phyloP scores from a whole-genome alignment of 352 stramenopile species.

The Globisporangium nagaii region DNA sequence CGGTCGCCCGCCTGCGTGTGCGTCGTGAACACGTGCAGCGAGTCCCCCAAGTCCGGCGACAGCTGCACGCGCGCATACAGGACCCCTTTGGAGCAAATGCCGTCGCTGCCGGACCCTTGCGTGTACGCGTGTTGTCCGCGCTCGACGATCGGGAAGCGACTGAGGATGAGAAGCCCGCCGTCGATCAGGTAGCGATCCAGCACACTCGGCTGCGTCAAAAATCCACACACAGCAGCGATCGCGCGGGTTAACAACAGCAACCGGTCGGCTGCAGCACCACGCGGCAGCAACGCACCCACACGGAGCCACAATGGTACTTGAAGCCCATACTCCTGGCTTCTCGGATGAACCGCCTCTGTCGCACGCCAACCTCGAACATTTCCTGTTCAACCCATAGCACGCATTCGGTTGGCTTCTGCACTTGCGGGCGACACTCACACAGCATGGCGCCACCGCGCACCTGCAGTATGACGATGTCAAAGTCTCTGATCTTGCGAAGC shows the following conservation, averaged over 20 bases:
- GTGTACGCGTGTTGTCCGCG: constrained; percentile 55
- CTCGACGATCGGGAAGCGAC: constrained; percentile 74
- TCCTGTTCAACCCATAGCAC: constrained; percentile 29
- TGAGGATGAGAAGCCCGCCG: constrained; percentile 76
- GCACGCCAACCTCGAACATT: constrained; percentile 69
- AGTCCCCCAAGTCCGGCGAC: constrained; percentile 58
- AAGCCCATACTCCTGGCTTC: constrained; percentile 57
- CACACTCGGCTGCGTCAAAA: constrained; percentile 23
- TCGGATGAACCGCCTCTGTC: constrained; percentile 50
- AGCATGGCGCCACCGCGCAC: neutral
- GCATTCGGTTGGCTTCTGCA: neutral
- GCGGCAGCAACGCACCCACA: constrained; percentile 53
- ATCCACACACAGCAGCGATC: too few relatives aligned
- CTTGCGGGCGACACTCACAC: too few relatives aligned
- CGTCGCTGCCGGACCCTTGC: constrained; percentile 55
- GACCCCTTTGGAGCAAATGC: constrained; percentile 69
- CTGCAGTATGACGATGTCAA: constrained; percentile 71
- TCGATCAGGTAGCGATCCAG: constrained; percentile 58
- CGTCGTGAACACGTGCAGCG: constrained; percentile 81
- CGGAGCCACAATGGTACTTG: constrained; percentile 66
- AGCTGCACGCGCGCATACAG: constrained; percentile 75
- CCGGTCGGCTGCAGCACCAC: too few relatives aligned
- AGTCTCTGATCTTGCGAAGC: constrained; percentile 63
- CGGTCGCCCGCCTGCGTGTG: constrained; percentile 74
- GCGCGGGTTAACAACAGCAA: too few relatives aligned